phyloP scores from a whole-genome alignment of 2,329 filamentous ascomycete species.

The Harringtonia lauricola region DNA sequence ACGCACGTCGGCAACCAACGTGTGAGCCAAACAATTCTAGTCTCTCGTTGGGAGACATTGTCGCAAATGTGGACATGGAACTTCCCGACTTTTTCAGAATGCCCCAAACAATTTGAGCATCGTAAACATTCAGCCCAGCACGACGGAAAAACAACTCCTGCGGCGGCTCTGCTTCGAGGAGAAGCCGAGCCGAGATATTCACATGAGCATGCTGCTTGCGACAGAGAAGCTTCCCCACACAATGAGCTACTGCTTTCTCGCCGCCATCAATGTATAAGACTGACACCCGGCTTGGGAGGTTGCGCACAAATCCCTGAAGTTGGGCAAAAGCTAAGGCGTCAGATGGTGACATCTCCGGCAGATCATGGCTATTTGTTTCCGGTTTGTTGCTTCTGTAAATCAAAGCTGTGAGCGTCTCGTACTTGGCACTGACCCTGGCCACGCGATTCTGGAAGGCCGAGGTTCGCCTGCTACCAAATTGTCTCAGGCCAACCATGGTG shows the following conservation, averaged over 20 bases:
- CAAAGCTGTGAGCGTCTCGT: slow-evolving; percentile 58
- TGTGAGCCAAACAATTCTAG: slow-evolving; percentile 10
- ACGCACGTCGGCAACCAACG: slow-evolving; percentile 21
- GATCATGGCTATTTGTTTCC: slow-evolving; percentile 20
- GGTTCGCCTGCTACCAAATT: slow-evolving; percentile 22
- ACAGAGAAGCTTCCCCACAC: slow-evolving; percentile 42
- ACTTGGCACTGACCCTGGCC: slow-evolving; percentile 37
- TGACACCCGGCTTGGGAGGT: slow-evolving; percentile 25
- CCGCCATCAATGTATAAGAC: slow-evolving; percentile 40
- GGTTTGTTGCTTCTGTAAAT: slow-evolving; percentile 42
- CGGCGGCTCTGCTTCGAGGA: slow-evolving; percentile 46
- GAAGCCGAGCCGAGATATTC: slow-evolving; percentile 12
- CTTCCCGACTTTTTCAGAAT: slow-evolving; percentile 20
- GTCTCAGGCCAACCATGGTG: slow-evolving; percentile 60
- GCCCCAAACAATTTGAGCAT: slow-evolving; percentile 53
- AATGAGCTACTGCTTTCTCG: slow-evolving; percentile 36
- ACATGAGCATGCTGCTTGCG: slow-evolving; percentile 24
- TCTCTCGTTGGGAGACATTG: slow-evolving; percentile 41
- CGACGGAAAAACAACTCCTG: slow-evolving; percentile 59
- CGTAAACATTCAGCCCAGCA: slow-evolving; percentile 59
- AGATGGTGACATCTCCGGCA: slow-evolving; percentile 22
- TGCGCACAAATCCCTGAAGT: slow-evolving; percentile 37
- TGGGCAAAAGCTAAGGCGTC: slow-evolving; percentile 35
- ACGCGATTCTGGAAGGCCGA: slow-evolving; percentile 3
- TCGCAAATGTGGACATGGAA: slow-evolving; percentile 39